Evolutionary conservation across 768 basidiomycete genomes (phyloP), one percentile per base, ranked within the genome.

Genomic region (Russula compacta): DNA sequence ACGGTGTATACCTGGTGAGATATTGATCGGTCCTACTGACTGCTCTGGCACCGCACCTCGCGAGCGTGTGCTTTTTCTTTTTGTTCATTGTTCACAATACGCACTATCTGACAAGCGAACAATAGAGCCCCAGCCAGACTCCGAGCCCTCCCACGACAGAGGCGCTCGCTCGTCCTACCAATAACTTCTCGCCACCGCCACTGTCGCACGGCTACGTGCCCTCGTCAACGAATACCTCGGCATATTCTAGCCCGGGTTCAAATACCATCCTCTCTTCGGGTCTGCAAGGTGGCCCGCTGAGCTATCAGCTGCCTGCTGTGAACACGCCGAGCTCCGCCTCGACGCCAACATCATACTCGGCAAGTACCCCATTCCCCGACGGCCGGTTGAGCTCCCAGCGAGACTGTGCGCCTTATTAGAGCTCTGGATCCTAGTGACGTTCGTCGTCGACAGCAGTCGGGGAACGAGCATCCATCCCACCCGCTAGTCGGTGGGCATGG

Each of bases 321-420:
- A 55, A 59, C 46, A 53, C 56, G 24, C 58, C 64, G 29, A 64
- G 62, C 59, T 60, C 65, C 6, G 52, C 50, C 29, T 67, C 65
- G 51, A 58, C 60, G 54, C 64, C 69, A 4, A 61, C 67, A 59
- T 85, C 87, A n/a, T 89, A 88, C 78, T 91, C 89, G 86, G 88
- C 82, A 83, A 88, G 89, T 87, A 71, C 79, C 78, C 70, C 77
- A 79, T 75, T 73, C 73, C 76, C 66, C 60, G 67, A 66, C 58
- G 67, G 66, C 64, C 67, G 68, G 68, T 66, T 58, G 51, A 71
- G 66, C 69, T 64, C 63, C 68, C 47, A 61, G 67, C 61, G 64
- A 68, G 65, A 69, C 61, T 69, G 67, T 69, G 73, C 70, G 69
- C 73, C 65, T 68, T 68, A 64, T 67, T 70, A 73, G 72, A 72